phyloP scores from a whole-genome alignment of 768 basidiomycete species.

The Pisolithus sp. region DNA sequence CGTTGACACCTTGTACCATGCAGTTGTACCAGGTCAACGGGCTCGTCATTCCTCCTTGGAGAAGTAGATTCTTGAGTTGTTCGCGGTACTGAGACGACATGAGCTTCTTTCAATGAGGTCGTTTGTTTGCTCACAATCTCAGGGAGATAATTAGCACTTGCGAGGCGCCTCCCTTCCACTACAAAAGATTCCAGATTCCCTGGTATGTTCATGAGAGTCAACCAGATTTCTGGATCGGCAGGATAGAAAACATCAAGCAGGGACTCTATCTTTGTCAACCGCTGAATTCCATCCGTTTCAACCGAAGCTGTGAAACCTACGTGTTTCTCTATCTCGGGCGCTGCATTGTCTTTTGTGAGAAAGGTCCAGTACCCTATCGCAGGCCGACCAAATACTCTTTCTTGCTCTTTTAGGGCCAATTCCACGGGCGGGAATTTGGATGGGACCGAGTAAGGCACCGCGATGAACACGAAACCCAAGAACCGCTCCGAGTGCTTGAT shows the following conservation, averaged over 20 bases:
- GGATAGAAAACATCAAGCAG: constrained; percentile 32
- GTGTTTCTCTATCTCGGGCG: constrained; percentile 27
- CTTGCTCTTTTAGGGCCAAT: constrained; percentile 19
- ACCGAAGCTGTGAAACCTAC: constrained; percentile 18
- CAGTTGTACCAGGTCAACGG: constrained; percentile 35
- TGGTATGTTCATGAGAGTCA: constrained; percentile 28
- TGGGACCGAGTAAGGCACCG: constrained; percentile 29
- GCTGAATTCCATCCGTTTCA: background rate
- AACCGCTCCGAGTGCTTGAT: constrained; percentile 36
- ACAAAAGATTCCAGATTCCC: constrained; percentile 30
- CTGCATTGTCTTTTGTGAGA: constrained; percentile 26
- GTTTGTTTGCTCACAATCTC: constrained; percentile 20
- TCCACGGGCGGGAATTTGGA: constrained; percentile 20
- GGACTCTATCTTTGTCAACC: constrained; percentile 30
- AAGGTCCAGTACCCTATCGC: constrained; percentile 39
- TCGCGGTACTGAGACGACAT: constrained; percentile 21
- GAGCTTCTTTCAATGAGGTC: no score
- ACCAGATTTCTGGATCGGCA: constrained; percentile 29
- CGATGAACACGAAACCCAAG: constrained; percentile 32
- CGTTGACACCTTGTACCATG: constrained; percentile 22
- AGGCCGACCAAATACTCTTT: constrained; percentile 29
- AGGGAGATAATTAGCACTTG: constrained; percentile 27
- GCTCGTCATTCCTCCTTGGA: constrained; percentile 26
- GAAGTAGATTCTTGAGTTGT: constrained; percentile 21
- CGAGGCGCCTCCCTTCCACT: constrained; percentile 14